Conservation (phyloP, 768 basidiomycete genomes). For the Trametopsis cervina region DNA sequence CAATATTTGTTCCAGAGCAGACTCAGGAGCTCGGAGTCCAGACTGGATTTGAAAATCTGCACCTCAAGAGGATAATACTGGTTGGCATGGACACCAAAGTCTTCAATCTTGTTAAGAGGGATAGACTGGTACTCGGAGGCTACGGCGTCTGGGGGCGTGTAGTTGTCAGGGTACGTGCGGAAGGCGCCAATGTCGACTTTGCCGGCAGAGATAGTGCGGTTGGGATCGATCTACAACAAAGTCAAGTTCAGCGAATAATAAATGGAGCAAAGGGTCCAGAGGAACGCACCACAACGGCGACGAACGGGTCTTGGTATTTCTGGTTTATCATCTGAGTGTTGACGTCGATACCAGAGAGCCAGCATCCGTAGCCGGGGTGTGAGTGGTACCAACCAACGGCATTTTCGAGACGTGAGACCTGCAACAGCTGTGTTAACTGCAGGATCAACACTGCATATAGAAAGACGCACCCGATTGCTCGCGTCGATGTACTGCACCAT, state of each 20-base stretch:
- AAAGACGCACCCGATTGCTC: conserved; percentile 60
- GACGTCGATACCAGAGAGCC: conserved; percentile 98
- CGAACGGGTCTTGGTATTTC: conserved; percentile 91
- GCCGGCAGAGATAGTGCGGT: conserved; percentile 95
- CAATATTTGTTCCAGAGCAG: conserved; percentile 99
- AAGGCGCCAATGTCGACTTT: conserved; percentile 99
- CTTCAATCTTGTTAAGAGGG: conserved; percentile 94
- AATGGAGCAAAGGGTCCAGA: too few relatives aligned
- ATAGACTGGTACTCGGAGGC: conserved; percentile 93
- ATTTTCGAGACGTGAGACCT: conserved; percentile 83
- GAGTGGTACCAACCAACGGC: conserved; percentile 98
- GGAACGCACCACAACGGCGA: conserved; percentile 83
- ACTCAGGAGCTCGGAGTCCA: conserved; percentile 84
- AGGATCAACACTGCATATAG: neutral
- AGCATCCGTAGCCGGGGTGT: conserved; percentile 98
- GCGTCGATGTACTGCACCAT: conserved; percentile 91
- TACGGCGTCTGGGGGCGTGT: conserved; percentile 67
- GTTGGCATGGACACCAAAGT: conserved; percentile 97
- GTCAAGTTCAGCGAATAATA: too few relatives aligned
- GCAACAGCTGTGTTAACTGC: conserved; percentile 6
- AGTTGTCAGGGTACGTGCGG: conserved; percentile 93
- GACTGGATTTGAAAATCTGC: conserved; percentile 87
- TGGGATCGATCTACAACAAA: conserved; percentile 78
- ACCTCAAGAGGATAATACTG: conserved; percentile 94
- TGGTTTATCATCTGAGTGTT: conserved; percentile 96